Base-by-base conservation (phyloP, 257 asterid species). In the Scutellaria galericulata region DNA sequence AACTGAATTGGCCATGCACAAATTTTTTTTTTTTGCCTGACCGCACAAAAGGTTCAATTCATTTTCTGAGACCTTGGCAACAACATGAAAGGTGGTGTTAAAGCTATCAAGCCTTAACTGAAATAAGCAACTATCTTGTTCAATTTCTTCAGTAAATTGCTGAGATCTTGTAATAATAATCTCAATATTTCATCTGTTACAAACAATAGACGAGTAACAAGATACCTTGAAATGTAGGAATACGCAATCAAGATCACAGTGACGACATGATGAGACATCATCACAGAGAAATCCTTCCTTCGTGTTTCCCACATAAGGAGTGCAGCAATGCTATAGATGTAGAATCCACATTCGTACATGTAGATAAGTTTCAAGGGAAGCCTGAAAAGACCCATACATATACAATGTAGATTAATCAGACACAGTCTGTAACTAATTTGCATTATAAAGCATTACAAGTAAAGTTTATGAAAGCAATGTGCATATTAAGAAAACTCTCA, bases 341-440 rank as follows among this genome's bases (percentile, higher is more conserved):
- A 91, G 86, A 89, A 91, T 52, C 97, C 97, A 72, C 96, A 89
- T 68, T 91, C 92, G 78, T 90, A 86, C 92, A 89, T 91, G 82
- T 91, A 91, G 61, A 86, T 73, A n/a, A 86, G 82, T 67, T 74
- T 86, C 64, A 91, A 24, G 48, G 90, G 66, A 64, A 76, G 68
- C 90, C 97, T 91, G 86, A 59, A 75, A 78, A 65, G 67, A 65
- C 5, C 48, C 71, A 71, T 13, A 67, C 48, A 68, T n/a, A 31
- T 3, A 27, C 20, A 41, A 10, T 66, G 64, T 27, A 78, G 60
- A 71, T 31, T 31, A 39, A 60, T 11, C 0, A 2, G 10, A 65
- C 6, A 22, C 7, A 42, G 14, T 14, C 31, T 24, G 42, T 20
- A 7, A 6, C 64, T 37, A 55, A 15, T 20, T 24, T 37, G 50